Conservation (phyloP, 345 rosid genomes). For the Orychophragmus violaceus region DNA sequence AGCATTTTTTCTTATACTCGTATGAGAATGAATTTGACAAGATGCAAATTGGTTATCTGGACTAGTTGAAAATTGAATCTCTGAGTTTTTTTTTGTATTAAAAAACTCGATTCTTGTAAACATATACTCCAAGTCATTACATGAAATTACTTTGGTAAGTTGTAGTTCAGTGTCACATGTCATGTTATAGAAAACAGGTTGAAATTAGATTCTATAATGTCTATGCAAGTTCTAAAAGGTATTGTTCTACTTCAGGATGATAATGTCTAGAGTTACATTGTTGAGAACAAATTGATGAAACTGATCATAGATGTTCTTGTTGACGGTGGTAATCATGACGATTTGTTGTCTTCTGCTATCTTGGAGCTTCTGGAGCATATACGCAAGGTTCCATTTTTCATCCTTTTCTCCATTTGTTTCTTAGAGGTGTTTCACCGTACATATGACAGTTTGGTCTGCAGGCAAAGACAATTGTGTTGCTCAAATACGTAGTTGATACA, state of each 20-base stretch:
- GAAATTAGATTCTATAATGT: not conserved
- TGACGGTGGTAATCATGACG: slow-evolving; percentile 61
- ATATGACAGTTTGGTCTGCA: slow-evolving; percentile 32
- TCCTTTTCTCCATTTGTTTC: slow-evolving; percentile 1
- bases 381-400: slow-evolving; percentile 53
- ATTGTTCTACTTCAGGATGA: slow-evolving; percentile 59
- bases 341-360: slow-evolving; percentile 67
- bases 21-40: not conserved
- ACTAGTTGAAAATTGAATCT: not conserved
- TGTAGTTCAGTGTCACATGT: slow-evolving; percentile 7
- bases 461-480: slow-evolving; percentile 56
- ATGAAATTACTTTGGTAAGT: not conserved
- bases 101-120: not conserved
- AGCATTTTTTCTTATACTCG: not conserved
- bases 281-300: slow-evolving; percentile 69
- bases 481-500: slow-evolving; percentile 59
- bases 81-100: not conserved
- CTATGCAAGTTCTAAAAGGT: not conserved
- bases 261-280: slow-evolving; percentile 60
- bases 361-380: slow-evolving; percentile 80
- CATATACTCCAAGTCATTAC: not conserved
- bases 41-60: not conserved
- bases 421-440: slow-evolving; percentile 16
- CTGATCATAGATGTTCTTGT: slow-evolving; percentile 72
- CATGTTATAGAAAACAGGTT: not conserved